A percentile compares a stretch with the other conserved stretches of the same genome.
phyloP scores from a whole-genome alignment of 192 early-diverging fungal genomes.

The Allomyces macrogynus region DNA sequence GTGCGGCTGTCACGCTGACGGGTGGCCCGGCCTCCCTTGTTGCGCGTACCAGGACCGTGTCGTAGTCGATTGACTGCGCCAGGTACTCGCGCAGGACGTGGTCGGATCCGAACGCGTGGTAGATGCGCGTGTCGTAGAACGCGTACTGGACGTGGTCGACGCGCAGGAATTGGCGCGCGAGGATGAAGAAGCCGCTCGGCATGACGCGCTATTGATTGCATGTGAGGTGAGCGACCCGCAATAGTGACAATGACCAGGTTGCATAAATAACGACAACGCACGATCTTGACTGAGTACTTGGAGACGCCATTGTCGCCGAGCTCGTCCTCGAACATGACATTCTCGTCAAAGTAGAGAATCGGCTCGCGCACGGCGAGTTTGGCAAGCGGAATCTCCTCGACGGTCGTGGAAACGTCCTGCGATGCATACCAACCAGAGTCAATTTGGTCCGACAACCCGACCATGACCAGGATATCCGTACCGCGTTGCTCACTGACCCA shows the following conservation, averaged over 20 bases:
- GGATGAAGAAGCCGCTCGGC: constrained; percentile 70
- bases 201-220: constrained; percentile 53
- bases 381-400: constrained; percentile 47
- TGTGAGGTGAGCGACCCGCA: too few species aligned
- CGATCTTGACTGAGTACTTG: constrained; percentile 53
- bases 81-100: constrained; percentile 49
- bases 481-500: constrained; percentile 23
- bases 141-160: constrained; percentile 87
- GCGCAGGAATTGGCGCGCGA: constrained; percentile 72
- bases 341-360: constrained; percentile 87
- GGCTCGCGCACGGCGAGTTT: constrained; percentile 55
- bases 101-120: constrained; percentile 60
- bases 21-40: too few species aligned
- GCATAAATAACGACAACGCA: constrained; percentile 21
- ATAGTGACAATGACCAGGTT: neutral
- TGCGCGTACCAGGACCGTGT: neutral
- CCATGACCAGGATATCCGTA: constrained; percentile 2
- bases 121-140: constrained; percentile 72
- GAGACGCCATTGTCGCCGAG: constrained; percentile 85
- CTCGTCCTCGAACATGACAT: constrained; percentile 89
- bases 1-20: neutral
- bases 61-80: constrained; percentile 3
- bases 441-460: neutral
- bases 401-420: too few species aligned
- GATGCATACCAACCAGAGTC: too few species aligned